phyloP scores from a whole-genome alignment of 495 filamentous ascomycete species.

The Annulohypoxylon stygium region DNA sequence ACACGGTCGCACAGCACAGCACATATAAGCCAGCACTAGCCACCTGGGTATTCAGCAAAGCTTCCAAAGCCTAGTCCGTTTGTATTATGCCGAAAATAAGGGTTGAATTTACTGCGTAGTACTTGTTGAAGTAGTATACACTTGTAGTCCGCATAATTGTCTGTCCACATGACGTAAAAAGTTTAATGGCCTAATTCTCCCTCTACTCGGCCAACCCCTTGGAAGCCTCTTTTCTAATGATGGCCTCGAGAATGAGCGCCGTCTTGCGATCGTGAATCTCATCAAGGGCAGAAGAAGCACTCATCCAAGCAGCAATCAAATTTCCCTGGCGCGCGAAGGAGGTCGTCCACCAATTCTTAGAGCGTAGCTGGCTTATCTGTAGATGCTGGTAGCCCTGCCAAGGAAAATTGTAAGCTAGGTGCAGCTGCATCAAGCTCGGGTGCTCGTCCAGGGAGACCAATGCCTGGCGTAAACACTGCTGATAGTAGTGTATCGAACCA shows the following conservation, averaged over 20 bases:
- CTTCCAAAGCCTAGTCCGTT: background rate
- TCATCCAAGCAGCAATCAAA: slow-evolving; percentile 40
- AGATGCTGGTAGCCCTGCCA: slow-evolving; percentile 41
- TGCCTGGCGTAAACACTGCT: slow-evolving; percentile 30
- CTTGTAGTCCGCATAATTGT: background rate
- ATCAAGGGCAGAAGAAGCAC: slow-evolving; percentile 33
- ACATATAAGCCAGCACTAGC: background rate
- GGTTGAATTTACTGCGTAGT: background rate
- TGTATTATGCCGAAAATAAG: background rate
- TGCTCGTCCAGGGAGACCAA: slow-evolving; percentile 38
- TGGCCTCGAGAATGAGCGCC: slow-evolving; percentile 27
- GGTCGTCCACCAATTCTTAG: slow-evolving; percentile 19
- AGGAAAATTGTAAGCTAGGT: slow-evolving; percentile 41
- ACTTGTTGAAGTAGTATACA: background rate
- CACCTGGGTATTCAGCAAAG: background rate
- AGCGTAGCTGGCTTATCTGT: slow-evolving; percentile 13
- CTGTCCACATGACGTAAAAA: background rate
- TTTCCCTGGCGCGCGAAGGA: slow-evolving; percentile 37
- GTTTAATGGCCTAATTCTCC: background rate
- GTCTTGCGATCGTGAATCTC: slow-evolving; percentile 43
- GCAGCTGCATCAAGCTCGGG: slow-evolving; percentile 40
- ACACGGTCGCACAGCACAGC: background rate
- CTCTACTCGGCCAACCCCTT: slow-evolving; percentile 17
- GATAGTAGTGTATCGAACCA: slow-evolving; percentile 39
- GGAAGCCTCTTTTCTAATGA: slow-evolving; percentile 20